Conservation (phyloP, 306 rosid species). For the Fagus sylvatica region DNA sequence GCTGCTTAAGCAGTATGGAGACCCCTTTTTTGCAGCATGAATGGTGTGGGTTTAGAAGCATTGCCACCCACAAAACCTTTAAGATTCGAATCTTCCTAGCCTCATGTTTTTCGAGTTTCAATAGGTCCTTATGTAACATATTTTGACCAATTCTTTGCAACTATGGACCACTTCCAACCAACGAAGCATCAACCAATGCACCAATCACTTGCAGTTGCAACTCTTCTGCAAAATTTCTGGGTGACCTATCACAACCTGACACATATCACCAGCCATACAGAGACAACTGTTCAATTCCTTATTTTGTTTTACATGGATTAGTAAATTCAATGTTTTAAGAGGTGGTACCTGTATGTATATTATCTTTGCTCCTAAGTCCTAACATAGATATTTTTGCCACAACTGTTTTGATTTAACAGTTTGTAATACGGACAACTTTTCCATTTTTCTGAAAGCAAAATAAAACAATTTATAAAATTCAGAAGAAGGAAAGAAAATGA, state of each 20-base stretch:
- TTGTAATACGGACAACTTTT: constrained; percentile 24
- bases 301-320: neutral
- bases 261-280: neutral
- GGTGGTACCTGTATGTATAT: too few species aligned
- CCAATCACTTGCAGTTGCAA: neutral
- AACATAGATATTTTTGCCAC: constrained; percentile 35
- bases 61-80: constrained; percentile 18
- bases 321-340: too few species aligned
- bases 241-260: constrained; percentile 10
- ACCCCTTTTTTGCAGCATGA: constrained; percentile 26
- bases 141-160: constrained; percentile 8
- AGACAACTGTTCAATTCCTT: neutral
- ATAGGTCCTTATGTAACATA: neutral
- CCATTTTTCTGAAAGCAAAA: constrained; percentile 18
- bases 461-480: neutral
- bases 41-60: constrained; percentile 15
- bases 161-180: constrained; percentile 14
- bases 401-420: constrained; percentile 38
- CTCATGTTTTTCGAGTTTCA: neutral
- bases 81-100: constrained; percentile 21
- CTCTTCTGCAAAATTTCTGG: constrained; percentile 1
- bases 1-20: constrained; percentile 10
- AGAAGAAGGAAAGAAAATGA: constrained; percentile 1
- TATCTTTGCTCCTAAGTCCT: constrained; percentile 10
- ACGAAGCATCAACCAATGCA: constrained; percentile 3